Conservation (phyloP, 108 stramenopile genomes). For the Skeletonema menzelii region DNA sequence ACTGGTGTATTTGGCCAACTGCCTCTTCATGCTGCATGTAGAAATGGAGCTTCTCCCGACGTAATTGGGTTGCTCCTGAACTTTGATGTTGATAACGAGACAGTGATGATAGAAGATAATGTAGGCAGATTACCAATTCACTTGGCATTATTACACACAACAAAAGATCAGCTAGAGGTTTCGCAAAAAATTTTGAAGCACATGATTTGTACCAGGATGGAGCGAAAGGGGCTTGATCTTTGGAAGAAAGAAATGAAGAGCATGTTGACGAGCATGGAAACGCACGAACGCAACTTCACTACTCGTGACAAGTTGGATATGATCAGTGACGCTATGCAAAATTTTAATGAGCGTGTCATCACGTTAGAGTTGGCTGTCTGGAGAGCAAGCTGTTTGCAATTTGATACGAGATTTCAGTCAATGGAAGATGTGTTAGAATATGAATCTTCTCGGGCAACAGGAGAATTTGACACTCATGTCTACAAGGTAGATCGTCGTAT, state of each 20-base stretch:
- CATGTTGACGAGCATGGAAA: slow-evolving; percentile 36
- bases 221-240: slow-evolving; percentile 46
- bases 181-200: slow-evolving; percentile 41
- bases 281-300: slow-evolving; percentile 60
- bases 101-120: slow-evolving; percentile 51
- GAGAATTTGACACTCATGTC: slow-evolving; percentile 19
- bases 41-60: slow-evolving; percentile 46
- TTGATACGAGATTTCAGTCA: slow-evolving; percentile 11
- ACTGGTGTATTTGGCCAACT: slow-evolving; percentile 52
- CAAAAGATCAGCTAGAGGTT: slow-evolving; percentile 37
- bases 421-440: slow-evolving; percentile 26
- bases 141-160: slow-evolving; percentile 49
- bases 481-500: slow-evolving; percentile 51
- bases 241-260: slow-evolving; percentile 56
- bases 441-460: slow-evolving; percentile 1
- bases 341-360: slow-evolving; percentile 47
- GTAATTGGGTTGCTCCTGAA: slow-evolving; percentile 46
- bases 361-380: slow-evolving; percentile 59
- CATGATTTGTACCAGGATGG: slow-evolving; percentile 57
- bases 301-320: slow-evolving; percentile 62
- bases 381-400: slow-evolving; percentile 49
- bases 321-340: slow-evolving; percentile 35
- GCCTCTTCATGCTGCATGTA: slow-evolving; percentile 69
- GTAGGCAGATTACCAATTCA: slow-evolving; percentile 62
- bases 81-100: slow-evolving; percentile 36